These are phyloP conservation scores for Tetradesmus lagerheimii DNA, from an alignment of 139 green algal species.

Conservation along the genomic window DNA sequence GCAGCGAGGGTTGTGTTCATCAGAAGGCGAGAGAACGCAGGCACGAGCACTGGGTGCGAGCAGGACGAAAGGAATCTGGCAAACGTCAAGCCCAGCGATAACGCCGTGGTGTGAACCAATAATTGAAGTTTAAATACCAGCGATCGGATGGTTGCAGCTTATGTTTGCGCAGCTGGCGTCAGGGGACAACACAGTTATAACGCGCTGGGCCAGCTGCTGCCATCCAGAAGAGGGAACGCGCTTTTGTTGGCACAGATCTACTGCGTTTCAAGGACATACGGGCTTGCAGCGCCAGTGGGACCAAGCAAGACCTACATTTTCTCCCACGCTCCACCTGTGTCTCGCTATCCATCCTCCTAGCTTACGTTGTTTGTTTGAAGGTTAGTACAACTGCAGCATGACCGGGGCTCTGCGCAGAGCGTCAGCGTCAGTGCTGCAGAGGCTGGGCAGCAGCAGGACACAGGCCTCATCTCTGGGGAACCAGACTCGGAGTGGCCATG, in stretches of 20 bases:
- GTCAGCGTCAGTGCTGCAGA: not conserved
- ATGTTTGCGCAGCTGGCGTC: not conserved
- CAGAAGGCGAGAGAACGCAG: not conserved
- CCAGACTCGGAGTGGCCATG: conserved; percentile 20
- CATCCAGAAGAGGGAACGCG: too few species aligned
- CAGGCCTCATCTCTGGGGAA: not conserved
- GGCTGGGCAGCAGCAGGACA: not conserved
- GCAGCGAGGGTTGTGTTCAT: conserved; percentile 10
- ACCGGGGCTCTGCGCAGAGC: not conserved
- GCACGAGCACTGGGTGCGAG: not conserved
- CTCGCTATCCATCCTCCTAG: not conserved
- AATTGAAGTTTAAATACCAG: not conserved
- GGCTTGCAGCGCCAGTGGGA: not conserved
- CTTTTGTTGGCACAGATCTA: not conserved
- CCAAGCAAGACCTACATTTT: not conserved
- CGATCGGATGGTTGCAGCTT: not conserved
- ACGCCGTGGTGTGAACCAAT: not conserved
- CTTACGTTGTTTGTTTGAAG: not conserved
- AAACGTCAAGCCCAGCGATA: not conserved
- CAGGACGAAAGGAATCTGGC: not conserved
- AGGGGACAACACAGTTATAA: not conserved
- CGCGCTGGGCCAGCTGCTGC: too few species aligned
- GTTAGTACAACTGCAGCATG: not conserved
- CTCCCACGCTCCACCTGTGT: not conserved
- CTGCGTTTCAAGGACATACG: not conserved